Conservation (phyloP, 192 early-diverging fungal genomes). For the Coemansia sp. region DNA sequence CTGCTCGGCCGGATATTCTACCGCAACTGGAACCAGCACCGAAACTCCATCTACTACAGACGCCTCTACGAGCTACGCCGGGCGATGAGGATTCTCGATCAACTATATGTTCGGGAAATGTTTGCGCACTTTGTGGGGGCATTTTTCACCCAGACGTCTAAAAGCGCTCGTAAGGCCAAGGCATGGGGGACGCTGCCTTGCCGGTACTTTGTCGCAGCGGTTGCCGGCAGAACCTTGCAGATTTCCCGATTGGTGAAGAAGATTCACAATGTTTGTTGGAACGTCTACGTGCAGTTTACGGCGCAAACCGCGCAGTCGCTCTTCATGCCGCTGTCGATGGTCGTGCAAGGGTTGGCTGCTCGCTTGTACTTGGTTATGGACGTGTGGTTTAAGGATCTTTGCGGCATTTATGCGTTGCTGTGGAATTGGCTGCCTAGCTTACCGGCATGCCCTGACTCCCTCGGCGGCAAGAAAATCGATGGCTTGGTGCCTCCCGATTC, state of each 20-base stretch:
- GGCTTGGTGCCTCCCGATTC: too few relatives aligned
- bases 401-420: conserved; percentile 12
- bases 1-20: conserved; percentile 35
- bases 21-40: conserved; percentile 48
- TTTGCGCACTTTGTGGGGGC: background rate
- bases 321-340: conserved; percentile 38
- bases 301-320: conserved; percentile 29
- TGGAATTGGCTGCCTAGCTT: conserved; percentile 27
- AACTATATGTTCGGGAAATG: conserved; percentile 3
- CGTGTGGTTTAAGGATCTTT: conserved; percentile 24
- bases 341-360: conserved; percentile 22
- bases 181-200: conserved; percentile 32
- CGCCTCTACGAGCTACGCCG: conserved; percentile 29
- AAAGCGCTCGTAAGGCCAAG: background rate
- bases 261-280: conserved; percentile 12
- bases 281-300: conserved; percentile 21
- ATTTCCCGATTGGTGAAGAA: conserved; percentile 19
- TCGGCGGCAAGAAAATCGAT: background rate
- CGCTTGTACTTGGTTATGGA: conserved; percentile 21
- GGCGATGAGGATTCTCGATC: conserved; percentile 21
- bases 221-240: conserved; percentile 10
- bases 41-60: conserved; percentile 19
- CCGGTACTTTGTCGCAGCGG: conserved; percentile 7
- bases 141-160: background rate
- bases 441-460: conserved; percentile 28